Percentiles rank a stretch among this genome's conserved stretches.
These are phyloP conservation scores for Backusella macrospora DNA, from an alignment of 192 early-diverging fungal species.

Conservation along the genomic window DNA sequence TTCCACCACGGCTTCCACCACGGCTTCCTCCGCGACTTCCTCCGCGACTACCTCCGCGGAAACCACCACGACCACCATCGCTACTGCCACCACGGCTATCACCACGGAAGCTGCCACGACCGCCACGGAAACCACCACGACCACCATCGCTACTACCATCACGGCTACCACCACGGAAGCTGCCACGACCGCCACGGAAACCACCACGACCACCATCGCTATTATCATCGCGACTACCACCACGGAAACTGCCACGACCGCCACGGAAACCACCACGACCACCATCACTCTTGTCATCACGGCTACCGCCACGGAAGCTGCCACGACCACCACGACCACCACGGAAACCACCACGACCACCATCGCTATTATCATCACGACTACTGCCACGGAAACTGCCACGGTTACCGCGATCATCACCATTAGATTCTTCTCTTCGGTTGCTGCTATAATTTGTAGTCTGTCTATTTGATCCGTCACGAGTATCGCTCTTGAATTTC, in stretches of 20 bases:
- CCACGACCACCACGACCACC: not conserved
- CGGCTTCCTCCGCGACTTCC: not conserved
- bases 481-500: conserved; percentile 8
- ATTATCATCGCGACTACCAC: not conserved
- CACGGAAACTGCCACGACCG: not conserved
- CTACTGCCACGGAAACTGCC: conserved; percentile 4
- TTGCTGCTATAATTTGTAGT: not conserved
- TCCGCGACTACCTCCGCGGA: not conserved
- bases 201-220: not conserved
- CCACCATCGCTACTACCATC: not conserved
- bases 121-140: conserved; percentile 7
- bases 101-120: not conserved
- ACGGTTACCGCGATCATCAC: not conserved
- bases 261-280: conserved; percentile 5
- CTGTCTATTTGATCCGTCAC: not conserved
- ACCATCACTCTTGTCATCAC: not conserved
- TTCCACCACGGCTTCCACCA: not conserved
- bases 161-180: not conserved
- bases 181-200: conserved; percentile 11
- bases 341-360: conserved; percentile 18
- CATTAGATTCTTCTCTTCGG: not conserved
- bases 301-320: not conserved
- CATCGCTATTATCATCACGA: not conserved
- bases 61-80: not conserved
- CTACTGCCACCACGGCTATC: not conserved